These are phyloP conservation scores for Sporothrix mexicana DNA, from an alignment of 2,329 filamentous ascomycete genomes.

Conservation along the genomic window DNA sequence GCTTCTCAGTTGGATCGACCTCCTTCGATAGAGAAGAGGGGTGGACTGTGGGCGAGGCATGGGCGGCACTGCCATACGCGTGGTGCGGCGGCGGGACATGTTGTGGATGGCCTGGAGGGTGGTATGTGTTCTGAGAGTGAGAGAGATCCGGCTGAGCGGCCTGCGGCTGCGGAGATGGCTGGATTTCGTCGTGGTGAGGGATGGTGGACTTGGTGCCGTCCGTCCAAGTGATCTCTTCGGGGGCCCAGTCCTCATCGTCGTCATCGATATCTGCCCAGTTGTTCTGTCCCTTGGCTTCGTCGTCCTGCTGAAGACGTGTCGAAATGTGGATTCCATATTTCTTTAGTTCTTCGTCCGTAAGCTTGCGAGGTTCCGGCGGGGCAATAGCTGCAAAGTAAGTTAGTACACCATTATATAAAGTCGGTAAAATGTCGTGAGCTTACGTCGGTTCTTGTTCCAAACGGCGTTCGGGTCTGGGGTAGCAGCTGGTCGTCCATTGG, in stretches of 20 bases:
- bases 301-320: constrained; percentile 74
- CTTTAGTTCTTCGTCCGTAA: constrained; percentile 85
- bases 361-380: constrained; percentile 75
- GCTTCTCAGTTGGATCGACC: constrained; percentile 48
- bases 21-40: constrained; percentile 38
- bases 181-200: constrained; percentile 63
- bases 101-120: background rate
- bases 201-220: constrained; percentile 84
- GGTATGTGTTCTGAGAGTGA: constrained; percentile 29
- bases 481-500: constrained; percentile 64
- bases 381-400: constrained; percentile 56
- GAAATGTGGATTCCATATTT: constrained; percentile 88
- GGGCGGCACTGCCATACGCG: constrained; percentile 16
- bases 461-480: constrained; percentile 76
- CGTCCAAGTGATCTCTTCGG: constrained; percentile 85
- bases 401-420: background rate
- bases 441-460: constrained; percentile 90
- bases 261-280: constrained; percentile 93
- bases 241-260: constrained; percentile 85
- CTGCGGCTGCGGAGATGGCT: constrained; percentile 39
- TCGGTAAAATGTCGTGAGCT: constrained; percentile 43
- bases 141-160: background rate
- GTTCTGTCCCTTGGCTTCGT: constrained; percentile 66
- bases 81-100: constrained; percentile 34
- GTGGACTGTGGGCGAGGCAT: constrained; percentile 13